Percentiles rank a stretch among this genome's conserved stretches.
Evolutionary conservation across 2,329 filamentous ascomycete species (phyloP).

Genomic region (Parastagonospora nodorum): DNA sequence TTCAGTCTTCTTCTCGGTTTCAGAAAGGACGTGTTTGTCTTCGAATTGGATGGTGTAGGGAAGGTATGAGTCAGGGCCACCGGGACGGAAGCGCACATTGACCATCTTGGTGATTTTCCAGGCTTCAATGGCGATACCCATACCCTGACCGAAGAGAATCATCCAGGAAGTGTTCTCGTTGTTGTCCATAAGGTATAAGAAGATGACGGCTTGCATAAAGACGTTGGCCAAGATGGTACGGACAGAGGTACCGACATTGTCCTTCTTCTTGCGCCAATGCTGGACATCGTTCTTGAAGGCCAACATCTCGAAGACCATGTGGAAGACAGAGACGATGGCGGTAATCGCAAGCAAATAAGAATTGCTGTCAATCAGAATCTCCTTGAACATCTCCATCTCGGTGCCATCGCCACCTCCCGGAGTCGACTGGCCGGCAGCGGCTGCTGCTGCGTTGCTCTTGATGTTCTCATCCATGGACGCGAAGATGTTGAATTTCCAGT

Average conservation of each 20-base stretch:
- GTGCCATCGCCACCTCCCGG: conserved; percentile 84
- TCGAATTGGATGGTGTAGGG: conserved; percentile 86
- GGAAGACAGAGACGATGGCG: conserved; percentile 79
- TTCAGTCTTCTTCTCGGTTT: conserved; percentile 96
- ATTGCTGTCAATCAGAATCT: conserved; percentile 92
- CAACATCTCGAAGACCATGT: conserved; percentile 93
- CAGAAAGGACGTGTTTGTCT: conserved; percentile 94
- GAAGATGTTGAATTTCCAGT: conserved; percentile 90
- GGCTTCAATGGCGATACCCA: conserved; percentile 76
- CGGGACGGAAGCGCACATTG: conserved; percentile 78
- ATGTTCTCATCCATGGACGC: conserved; percentile 84
- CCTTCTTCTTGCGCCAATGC: conserved; percentile 99
- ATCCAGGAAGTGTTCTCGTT: conserved; percentile 98
- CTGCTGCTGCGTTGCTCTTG: conserved; percentile 79
- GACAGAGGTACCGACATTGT: conserved; percentile 94
- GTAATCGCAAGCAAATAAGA: conserved; percentile 87
- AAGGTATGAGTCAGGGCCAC: conserved; percentile 69
- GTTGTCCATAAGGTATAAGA: conserved; percentile 96
- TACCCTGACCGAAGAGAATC: conserved; percentile 91
- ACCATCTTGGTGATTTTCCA: conserved; percentile 99
- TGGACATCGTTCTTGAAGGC: conserved; percentile 97
- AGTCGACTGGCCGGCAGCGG: conserved; percentile 71
- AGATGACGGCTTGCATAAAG: conserved; percentile 95
- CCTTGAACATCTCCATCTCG: conserved; percentile 97
- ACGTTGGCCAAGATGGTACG: conserved; percentile 96